Percentiles rank a stretch among this genome's conserved stretches.
These are phyloP conservation scores for Aureobasidium sp. DNA, from an alignment of 2,329 filamentous ascomycete species.

Conservation along the genomic window DNA sequence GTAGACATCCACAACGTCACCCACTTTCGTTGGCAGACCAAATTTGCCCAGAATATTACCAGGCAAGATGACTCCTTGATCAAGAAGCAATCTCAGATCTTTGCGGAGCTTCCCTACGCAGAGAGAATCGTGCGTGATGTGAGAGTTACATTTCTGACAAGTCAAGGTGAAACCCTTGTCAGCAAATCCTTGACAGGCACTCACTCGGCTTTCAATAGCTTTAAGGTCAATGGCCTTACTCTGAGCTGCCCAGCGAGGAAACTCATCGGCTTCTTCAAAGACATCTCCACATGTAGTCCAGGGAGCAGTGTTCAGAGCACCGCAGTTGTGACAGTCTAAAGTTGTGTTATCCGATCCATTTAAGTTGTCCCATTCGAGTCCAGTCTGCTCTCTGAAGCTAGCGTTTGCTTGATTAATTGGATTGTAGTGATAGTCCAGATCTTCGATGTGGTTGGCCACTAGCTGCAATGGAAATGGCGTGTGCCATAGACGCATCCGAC, in stretches of 20 bases:
- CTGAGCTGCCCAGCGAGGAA: too few species aligned
- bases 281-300: conserved; percentile 48
- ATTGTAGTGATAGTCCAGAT: conserved; percentile 50
- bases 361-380: conserved; percentile 53
- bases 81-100: conserved; percentile 48
- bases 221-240: not conserved
- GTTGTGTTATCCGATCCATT: conserved; percentile 44
- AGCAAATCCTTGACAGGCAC: conserved; percentile 52
- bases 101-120: conserved; percentile 55
- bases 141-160: conserved; percentile 48
- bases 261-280: not conserved
- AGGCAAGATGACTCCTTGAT: conserved; percentile 51
- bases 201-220: not conserved
- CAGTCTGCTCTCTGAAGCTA: conserved; percentile 44
- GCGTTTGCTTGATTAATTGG: conserved; percentile 37
- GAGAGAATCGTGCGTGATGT: conserved; percentile 52
- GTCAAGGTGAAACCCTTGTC: conserved; percentile 47
- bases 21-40: conserved; percentile 43
- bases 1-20: conserved; percentile 22
- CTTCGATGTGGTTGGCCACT: conserved; percentile 53
- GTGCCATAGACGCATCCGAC: conserved; percentile 51
- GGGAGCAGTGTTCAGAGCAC: conserved; percentile 36
- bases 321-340: conserved; percentile 53
- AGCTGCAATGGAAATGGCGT: conserved; percentile 60
- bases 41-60: conserved; percentile 53